A percentile compares a stretch with the other conserved stretches of the same genome.
phyloP scores from a whole-genome alignment of 73 alveolate genomes.

The Effrenium voratum region DNA sequence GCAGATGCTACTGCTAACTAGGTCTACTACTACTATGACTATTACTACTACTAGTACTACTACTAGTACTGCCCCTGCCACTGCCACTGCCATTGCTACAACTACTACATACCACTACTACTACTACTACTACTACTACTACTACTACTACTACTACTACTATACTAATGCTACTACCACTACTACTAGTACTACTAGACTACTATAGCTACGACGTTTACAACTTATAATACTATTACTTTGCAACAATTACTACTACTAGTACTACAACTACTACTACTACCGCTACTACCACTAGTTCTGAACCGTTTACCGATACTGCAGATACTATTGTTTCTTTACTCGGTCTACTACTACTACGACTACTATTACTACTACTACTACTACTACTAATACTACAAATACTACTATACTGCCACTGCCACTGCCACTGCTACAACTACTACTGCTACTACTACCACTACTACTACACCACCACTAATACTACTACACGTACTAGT shows the following conservation, averaged over 20 bases:
- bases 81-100: no score
- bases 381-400: neutral
- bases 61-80: no score
- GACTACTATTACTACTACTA: slow-evolving; percentile 1
- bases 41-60: no score
- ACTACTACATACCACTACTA: neutral
- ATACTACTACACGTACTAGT: neutral
- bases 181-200: neutral
- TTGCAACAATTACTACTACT: neutral
- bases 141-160: slow-evolving; percentile 16
- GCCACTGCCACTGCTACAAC: neutral
- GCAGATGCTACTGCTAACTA: no score
- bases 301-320: neutral
- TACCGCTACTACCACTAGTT: neutral
- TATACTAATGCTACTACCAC: neutral
- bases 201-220: neutral
- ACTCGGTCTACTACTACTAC: neutral
- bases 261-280: neutral
- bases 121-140: neutral
- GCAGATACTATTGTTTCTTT: neutral
- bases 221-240: neutral
- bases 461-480: neutral
- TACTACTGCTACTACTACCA: neutral
- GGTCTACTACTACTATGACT: no score
- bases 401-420: neutral